These are phyloP conservation scores for Fusarium guadeloupense DNA, from an alignment of 2,329 filamentous ascomycete genomes.

Conservation along the genomic window DNA sequence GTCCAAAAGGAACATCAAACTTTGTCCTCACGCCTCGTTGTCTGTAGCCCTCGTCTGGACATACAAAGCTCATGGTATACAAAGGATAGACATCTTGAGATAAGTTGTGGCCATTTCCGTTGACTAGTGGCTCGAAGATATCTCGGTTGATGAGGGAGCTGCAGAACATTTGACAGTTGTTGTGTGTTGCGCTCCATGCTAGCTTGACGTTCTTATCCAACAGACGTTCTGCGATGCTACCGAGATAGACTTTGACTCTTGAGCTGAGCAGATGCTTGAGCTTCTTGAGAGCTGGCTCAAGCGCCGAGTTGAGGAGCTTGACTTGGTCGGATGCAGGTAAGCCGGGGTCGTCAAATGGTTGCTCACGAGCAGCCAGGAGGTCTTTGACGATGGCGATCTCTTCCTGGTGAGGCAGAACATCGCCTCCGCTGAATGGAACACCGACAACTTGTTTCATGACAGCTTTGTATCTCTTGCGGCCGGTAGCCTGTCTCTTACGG, in stretches of 20 bases:
- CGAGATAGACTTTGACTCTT: slow-evolving; percentile 45
- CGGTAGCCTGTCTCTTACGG: slow-evolving; percentile 11
- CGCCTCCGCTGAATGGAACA: slow-evolving; percentile 46
- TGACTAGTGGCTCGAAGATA: slow-evolving; percentile 43
- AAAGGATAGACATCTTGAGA: slow-evolving; percentile 21
- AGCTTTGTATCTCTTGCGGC: slow-evolving; percentile 48
- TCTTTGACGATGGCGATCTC: slow-evolving; percentile 44
- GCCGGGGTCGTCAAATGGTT: slow-evolving; percentile 35
- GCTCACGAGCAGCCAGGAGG: slow-evolving; percentile 39
- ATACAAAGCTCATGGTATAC: slow-evolving; percentile 54
- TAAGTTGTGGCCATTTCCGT: neutral
- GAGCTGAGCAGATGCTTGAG: slow-evolving; percentile 40
- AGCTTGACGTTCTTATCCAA: slow-evolving; percentile 41
- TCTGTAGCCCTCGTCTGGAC: slow-evolving; percentile 42
- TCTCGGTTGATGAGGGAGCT: slow-evolving; percentile 46
- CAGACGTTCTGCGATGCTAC: slow-evolving; percentile 44
- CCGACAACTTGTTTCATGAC: slow-evolving; percentile 55
- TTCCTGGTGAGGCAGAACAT: slow-evolving; percentile 33
- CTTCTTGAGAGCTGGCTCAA: slow-evolving; percentile 23
- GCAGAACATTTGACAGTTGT: slow-evolving; percentile 53
- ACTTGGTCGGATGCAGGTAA: slow-evolving; percentile 20
- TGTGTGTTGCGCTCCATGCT: slow-evolving; percentile 45
- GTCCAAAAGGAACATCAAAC: slow-evolving; percentile 51
- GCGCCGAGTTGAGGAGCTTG: slow-evolving; percentile 15
- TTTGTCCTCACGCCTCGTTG: slow-evolving; percentile 44